Percentiles rank a stretch among this genome's conserved stretches.
Evolutionary conservation across 2,329 filamentous ascomycete genomes (phyloP).

Genomic region (Venturia effusa): DNA sequence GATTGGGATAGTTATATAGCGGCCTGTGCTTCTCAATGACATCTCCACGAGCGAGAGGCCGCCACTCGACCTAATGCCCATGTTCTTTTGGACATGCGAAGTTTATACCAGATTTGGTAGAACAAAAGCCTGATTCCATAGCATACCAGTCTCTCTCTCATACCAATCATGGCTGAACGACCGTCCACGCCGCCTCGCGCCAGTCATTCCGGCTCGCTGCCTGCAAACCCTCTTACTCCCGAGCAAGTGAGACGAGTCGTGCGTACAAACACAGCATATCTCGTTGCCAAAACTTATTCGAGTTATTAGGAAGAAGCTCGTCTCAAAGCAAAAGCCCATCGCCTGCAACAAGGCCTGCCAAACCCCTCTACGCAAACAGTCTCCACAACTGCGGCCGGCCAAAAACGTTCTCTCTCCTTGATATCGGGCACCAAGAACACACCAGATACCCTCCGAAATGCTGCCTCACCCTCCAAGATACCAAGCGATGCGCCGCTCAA

Average conservation of each 20-base stretch:
- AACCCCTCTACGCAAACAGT: neutral
- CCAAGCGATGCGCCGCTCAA: slow-evolving; percentile 46
- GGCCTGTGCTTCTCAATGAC: neutral
- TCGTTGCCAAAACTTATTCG: neutral
- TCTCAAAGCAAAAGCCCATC: slow-evolving; percentile 77
- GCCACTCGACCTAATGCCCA: neutral
- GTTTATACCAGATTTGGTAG: neutral
- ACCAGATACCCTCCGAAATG: slow-evolving; percentile 59
- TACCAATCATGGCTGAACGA: slow-evolving; percentile 25
- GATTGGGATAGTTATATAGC: neutral
- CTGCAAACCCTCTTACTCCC: slow-evolving; percentile 42
- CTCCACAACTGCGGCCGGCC: slow-evolving; percentile 36
- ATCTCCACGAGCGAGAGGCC: neutral
- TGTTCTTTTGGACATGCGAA: neutral
- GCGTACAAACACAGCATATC: slow-evolving; percentile 12
- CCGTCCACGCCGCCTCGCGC: slow-evolving; percentile 38
- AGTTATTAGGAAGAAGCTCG: slow-evolving; percentile 58
- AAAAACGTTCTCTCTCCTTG: slow-evolving; percentile 61
- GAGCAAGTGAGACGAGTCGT: slow-evolving; percentile 51
- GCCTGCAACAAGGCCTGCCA: slow-evolving; percentile 57
- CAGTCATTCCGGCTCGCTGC: slow-evolving; percentile 28
- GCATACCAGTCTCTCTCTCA: neutral
- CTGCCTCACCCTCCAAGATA: slow-evolving; percentile 27
- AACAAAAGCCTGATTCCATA: neutral
- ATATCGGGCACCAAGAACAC: slow-evolving; percentile 44